Conservation (phyloP, 106 monocot genomes). For the Vanilla planifolia region DNA sequence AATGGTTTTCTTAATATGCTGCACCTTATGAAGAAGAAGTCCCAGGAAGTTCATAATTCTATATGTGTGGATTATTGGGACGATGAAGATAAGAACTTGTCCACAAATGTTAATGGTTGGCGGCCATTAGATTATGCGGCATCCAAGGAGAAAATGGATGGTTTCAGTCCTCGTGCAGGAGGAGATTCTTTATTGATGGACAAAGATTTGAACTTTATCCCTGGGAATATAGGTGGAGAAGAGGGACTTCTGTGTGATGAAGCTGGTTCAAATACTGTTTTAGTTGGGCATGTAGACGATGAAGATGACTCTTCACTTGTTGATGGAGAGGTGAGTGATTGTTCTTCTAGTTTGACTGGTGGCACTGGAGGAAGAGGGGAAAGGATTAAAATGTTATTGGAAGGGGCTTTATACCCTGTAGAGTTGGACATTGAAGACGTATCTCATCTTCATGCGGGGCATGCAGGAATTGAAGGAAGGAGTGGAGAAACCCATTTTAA, state of each 20-base stretch:
- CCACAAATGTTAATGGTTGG: slow-evolving; percentile 3
- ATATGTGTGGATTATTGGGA: not conserved
- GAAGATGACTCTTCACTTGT: not conserved
- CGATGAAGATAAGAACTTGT: not conserved
- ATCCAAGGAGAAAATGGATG: not conserved
- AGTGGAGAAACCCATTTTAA: slow-evolving; percentile 93
- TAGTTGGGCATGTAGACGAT: not conserved
- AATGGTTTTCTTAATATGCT: slow-evolving; percentile 92
- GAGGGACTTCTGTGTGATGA: too few species aligned
- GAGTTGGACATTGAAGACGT: slow-evolving; percentile 67
- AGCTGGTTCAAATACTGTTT: too few species aligned
- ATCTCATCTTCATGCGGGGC: slow-evolving; percentile 78
- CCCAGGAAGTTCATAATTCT: slow-evolving; percentile 27
- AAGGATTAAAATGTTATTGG: slow-evolving; percentile 58
- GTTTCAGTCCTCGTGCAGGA: not conserved
- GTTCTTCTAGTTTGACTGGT: not conserved
- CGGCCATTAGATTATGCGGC: not conserved
- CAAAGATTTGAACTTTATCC: not conserved
- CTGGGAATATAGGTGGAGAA: not conserved
- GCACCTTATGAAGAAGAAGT: slow-evolving; percentile 76
- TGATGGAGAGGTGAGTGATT: not conserved
- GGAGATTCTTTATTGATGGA: not conserved
- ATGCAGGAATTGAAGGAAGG: slow-evolving; percentile 52
- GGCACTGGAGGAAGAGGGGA: slow-evolving; percentile 37
- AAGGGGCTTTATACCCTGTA: slow-evolving; percentile 36